Conservation (phyloP, 2,329 filamentous ascomycete species). For the Paraphaeosphaeria sporulosa region DNA sequence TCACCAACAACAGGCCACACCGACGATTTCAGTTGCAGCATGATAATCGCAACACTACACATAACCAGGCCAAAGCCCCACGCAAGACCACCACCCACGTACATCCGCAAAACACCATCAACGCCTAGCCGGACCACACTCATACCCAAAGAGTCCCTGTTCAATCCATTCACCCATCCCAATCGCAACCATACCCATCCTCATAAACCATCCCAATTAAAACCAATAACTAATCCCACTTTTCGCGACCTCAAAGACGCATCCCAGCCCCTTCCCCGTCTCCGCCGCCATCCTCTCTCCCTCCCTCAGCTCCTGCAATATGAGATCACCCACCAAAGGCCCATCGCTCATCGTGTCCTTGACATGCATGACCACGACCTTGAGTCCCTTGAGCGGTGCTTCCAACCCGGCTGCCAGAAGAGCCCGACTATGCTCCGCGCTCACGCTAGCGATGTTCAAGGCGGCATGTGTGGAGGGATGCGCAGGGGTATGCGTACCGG, state of each 20-base stretch:
- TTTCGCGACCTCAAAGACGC: slow-evolving; percentile 77
- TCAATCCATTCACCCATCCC: not conserved
- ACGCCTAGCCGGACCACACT: not conserved
- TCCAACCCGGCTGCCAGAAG: slow-evolving; percentile 37
- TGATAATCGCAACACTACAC: not conserved
- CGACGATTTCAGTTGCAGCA: not conserved
- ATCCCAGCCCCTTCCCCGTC: slow-evolving; percentile 71
- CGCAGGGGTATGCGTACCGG: slow-evolving; percentile 33
- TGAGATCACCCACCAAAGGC: slow-evolving; percentile 68
- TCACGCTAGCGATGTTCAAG: slow-evolving; percentile 31
- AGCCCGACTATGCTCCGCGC: slow-evolving; percentile 37
- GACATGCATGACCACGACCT: slow-evolving; percentile 89
- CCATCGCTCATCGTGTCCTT: slow-evolving; percentile 85
- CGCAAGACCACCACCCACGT: not conserved
- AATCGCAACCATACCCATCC: not conserved
- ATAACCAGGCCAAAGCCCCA: not conserved
- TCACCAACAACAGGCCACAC: too few species aligned
- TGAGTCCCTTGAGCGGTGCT: slow-evolving; percentile 72
- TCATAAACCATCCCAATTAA: not conserved
- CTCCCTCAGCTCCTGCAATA: slow-evolving; percentile 72
- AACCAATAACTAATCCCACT: slow-evolving; percentile 67
- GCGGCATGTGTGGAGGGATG: slow-evolving; percentile 35
- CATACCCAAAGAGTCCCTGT: not conserved
- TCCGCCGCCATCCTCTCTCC: slow-evolving; percentile 61
- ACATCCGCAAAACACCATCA: not conserved